phyloP scores from a whole-genome alignment of 345 rosid species.

The Melastoma malabathricum region DNA sequence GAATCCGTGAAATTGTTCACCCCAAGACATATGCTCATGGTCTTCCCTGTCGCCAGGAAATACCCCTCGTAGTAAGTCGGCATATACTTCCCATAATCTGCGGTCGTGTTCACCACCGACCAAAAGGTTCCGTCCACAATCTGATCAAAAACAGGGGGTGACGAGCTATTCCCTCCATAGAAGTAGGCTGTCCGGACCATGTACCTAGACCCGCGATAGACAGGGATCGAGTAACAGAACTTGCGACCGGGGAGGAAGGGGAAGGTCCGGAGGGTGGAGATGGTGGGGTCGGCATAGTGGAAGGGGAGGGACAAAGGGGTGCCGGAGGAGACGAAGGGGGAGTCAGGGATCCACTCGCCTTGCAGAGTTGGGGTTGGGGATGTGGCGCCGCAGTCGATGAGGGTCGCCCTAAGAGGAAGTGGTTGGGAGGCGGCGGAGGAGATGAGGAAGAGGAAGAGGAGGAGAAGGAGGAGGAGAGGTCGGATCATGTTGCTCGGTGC shows the following conservation, averaged over 20 bases:
- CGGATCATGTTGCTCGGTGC: no score
- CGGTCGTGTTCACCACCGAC: slow-evolving; percentile 68
- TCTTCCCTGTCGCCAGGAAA: slow-evolving; percentile 58
- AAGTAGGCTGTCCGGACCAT: slow-evolving; percentile 60
- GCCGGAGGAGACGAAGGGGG: slow-evolving; percentile 29
- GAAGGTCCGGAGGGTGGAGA: slow-evolving; percentile 75
- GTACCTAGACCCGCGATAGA: slow-evolving; percentile 46
- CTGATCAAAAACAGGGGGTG: slow-evolving; percentile 86
- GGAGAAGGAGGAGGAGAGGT: neutral
- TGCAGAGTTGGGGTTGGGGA: slow-evolving; percentile 23
- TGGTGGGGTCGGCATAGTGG: slow-evolving; percentile 13
- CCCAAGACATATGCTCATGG: slow-evolving; percentile 62
- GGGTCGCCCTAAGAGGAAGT: slow-evolving; percentile 32
- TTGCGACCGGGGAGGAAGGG: slow-evolving; percentile 38
- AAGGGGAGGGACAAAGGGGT: slow-evolving; percentile 28
- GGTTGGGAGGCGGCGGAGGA: slow-evolving; percentile 3
- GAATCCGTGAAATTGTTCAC: slow-evolving; percentile 53
- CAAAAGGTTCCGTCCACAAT: slow-evolving; percentile 79
- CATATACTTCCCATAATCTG: slow-evolving; percentile 36
- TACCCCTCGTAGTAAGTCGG: slow-evolving; percentile 67
- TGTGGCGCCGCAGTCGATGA: slow-evolving; percentile 68
- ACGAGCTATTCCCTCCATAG: slow-evolving; percentile 56
- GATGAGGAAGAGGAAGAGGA: slow-evolving; percentile 16
- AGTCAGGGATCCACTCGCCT: slow-evolving; percentile 52
- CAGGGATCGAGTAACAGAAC: slow-evolving; percentile 50